phyloP scores from a whole-genome alignment of 768 basidiomycete species.

The Melanogaster broomeanus region DNA sequence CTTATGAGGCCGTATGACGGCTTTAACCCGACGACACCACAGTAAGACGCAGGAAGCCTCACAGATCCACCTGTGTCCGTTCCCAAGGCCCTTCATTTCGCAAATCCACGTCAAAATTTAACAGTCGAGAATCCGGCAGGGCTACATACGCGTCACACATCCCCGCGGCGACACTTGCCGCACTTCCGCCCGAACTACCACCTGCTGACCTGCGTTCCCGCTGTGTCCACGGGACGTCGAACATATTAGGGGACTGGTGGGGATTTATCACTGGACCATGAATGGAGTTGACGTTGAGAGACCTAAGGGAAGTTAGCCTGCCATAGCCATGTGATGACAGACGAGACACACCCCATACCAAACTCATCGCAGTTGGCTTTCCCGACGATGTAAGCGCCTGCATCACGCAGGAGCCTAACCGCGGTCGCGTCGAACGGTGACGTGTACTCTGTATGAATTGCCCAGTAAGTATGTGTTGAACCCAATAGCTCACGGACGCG shows the following conservation, averaged over 20 bases:
- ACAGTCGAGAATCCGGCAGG: not conserved
- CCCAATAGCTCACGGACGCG: not conserved
- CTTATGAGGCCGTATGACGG: constrained; percentile 93
- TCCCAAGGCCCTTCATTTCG: constrained; percentile 70
- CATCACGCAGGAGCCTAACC: constrained; percentile 55
- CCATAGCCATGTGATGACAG: not conserved
- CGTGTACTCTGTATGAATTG: constrained; percentile 53
- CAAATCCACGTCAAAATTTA: constrained; percentile 1
- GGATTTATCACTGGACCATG: constrained; percentile 87
- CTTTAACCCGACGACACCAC: constrained; percentile 89
- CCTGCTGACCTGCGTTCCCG: constrained; percentile 69
- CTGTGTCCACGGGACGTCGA: constrained; percentile 21
- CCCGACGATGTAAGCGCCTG: constrained; percentile 74
- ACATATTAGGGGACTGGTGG: constrained; percentile 32
- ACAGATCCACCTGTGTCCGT: constrained; percentile 97
- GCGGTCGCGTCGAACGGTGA: constrained; percentile 90
- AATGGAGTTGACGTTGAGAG: constrained; percentile 70
- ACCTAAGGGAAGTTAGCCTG: constrained; percentile 45
- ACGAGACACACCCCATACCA: constrained; percentile 83
- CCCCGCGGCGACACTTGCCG: constrained; percentile 86
- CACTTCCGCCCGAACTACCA: constrained; percentile 94
- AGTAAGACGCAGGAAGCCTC: constrained; percentile 91
- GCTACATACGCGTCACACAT: constrained; percentile 78
- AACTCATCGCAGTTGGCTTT: constrained; percentile 98
- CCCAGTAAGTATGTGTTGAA: not conserved